Evolutionary conservation across 768 basidiomycete genomes (phyloP), one percentile per base, ranked within the genome.

Genomic region (Tricholomella constricta): DNA sequence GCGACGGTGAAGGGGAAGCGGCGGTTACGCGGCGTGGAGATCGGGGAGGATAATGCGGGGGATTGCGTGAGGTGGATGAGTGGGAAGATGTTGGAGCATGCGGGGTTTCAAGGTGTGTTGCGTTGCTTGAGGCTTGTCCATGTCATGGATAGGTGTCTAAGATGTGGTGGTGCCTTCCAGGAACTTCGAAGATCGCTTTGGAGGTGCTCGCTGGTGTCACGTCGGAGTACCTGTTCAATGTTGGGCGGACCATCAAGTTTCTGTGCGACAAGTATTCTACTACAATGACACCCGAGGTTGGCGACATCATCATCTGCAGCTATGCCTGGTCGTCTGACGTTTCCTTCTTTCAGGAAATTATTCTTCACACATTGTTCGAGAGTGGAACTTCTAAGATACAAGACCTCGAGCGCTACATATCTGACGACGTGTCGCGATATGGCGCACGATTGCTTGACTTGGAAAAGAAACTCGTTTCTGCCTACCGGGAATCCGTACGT

Each of bases 341-440:
- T 34, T 27, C 17, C 19, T 14, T 15, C 10, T 32, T 29, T n/a
- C 53, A 96, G 93, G 93, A 96, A 85, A 95, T 97, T 29, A 85
- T 96, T 32, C 78, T 94, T 2, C 93, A 96, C 66, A 89, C 92
- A 0, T 73, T 98, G 15, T 91, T 94, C 59, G 93, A 97, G 71
- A 91, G 89, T 54, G 95, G 95, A 4, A 84, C 82, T 6, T 83
- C 91, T 0, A 81, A 84, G 50, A 73, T 94, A 8, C 78, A 85
- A 62, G 88, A 91, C 56, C 80, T 98, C 1, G 92, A 95, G 60
- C 79, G 85, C 11, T 94, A 97, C 65, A 83, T 98, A 65, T 83
- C 83, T 44, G 94, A 98, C 55, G 96, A 97, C 55, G 79, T 98
- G 35, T 77, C 92, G 60, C 80, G 91, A 40, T 87, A 96, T 62